Percentiles rank a stretch among this genome's conserved stretches.
phyloP scores from a whole-genome alignment of 257 asterid species.

The Coffea canephora region DNA sequence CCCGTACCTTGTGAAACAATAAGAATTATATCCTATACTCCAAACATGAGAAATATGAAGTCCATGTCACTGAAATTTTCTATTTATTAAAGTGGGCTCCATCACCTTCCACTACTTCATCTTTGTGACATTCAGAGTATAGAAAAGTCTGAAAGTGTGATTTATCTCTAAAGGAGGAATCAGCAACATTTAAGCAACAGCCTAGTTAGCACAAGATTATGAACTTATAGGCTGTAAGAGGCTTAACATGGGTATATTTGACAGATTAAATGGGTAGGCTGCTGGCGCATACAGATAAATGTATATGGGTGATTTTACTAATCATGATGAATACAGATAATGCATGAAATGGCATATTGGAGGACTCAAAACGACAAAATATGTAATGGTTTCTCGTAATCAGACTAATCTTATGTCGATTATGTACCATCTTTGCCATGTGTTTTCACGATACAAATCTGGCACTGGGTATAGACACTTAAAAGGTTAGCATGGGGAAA shows the following conservation, averaged over 20 bases:
- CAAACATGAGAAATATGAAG: not conserved
- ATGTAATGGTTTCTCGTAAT: not conserved
- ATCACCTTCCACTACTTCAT: too few relatives aligned
- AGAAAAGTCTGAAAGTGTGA: too few relatives aligned
- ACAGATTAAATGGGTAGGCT: not conserved
- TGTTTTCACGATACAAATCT: too few relatives aligned
- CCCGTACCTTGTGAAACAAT: too few relatives aligned
- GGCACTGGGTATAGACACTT: not conserved
- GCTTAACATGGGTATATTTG: not conserved
- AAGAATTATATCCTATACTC: not conserved
- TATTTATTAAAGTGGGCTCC: too few relatives aligned
- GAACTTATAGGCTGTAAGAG: not conserved
- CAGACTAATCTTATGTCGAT: not conserved
- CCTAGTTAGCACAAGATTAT: not conserved
- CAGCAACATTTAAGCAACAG: not conserved
- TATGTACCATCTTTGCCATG: not conserved
- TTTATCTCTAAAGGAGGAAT: too few relatives aligned
- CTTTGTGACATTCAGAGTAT: too few relatives aligned
- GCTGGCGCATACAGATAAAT: not conserved
- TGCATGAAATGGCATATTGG: not conserved
- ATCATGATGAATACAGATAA: not conserved
- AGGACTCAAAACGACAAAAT: not conserved
- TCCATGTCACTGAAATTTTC: too few relatives aligned
- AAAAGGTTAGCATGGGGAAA: not conserved
- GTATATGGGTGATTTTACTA: not conserved